Conservation (phyloP, 352 stramenopile genomes). For the Pythium utonaiense region DNA sequence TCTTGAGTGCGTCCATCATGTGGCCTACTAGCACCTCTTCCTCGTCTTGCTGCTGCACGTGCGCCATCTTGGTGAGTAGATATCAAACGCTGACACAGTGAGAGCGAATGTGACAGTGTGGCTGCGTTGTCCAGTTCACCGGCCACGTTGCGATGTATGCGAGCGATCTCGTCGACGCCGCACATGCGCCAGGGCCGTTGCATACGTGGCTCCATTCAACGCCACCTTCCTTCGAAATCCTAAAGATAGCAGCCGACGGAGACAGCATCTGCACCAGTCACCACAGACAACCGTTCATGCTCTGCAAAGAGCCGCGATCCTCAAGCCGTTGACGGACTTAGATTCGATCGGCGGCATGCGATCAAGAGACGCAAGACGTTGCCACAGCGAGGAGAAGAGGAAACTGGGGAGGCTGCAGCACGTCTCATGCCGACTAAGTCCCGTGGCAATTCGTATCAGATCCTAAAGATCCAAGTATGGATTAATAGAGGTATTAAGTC, state of each 20-base stretch:
- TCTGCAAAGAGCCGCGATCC: not conserved
- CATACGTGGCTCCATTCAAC: not conserved
- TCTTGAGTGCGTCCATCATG: conserved; percentile 1
- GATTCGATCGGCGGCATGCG: not conserved
- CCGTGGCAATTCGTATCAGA: not conserved
- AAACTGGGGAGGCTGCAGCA: not conserved
- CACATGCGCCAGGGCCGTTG: not conserved
- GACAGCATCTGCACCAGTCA: not conserved
- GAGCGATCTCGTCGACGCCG: too few species aligned
- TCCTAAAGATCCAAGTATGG: not conserved
- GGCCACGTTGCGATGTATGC: too few species aligned
- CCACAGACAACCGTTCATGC: not conserved
- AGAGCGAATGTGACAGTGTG: too few species aligned
- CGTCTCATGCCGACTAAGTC: not conserved
- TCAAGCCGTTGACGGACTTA: not conserved
- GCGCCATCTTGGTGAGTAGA: not conserved
- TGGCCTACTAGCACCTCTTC: not conserved
- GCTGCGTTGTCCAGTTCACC: too few species aligned
- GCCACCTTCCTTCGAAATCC: not conserved
- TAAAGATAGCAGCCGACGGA: not conserved
- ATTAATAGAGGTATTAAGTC: not conserved
- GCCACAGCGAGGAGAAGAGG: not conserved
- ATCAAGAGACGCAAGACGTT: not conserved
- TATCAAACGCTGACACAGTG: too few species aligned
- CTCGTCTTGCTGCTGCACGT: conserved; percentile 5